phyloP scores from a whole-genome alignment of 1,139 yeast genomes.

The Zygosaccharomyces sapae region DNA sequence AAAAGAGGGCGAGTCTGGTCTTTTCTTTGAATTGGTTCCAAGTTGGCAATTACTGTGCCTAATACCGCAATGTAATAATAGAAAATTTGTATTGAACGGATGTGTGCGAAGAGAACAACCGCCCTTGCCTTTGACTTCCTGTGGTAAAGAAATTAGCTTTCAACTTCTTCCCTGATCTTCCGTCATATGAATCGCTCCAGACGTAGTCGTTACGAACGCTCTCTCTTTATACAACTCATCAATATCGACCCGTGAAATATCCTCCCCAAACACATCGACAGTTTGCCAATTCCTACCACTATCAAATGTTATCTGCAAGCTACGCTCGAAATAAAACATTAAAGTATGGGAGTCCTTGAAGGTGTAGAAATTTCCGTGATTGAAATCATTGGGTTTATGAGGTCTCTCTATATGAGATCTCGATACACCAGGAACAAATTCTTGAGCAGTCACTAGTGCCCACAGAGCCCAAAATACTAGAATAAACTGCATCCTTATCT shows the following conservation, averaged over 20 bases:
- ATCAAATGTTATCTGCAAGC: constrained; percentile 21
- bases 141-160: constrained; percentile 12
- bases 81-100: constrained; percentile 13
- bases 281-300: constrained; percentile 28
- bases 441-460: background rate
- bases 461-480: background rate
- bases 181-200: constrained; percentile 20
- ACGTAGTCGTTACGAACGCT: constrained; percentile 20
- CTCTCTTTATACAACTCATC: constrained; percentile 23
- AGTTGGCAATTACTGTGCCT: background rate
- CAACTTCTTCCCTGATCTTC: constrained; percentile 30
- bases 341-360: constrained; percentile 32
- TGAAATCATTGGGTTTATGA: constrained; percentile 2
- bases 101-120: constrained; percentile 14
- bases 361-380: constrained; percentile 10
- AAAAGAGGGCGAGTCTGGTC: background rate
- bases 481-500: background rate
- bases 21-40: constrained; percentile 3
- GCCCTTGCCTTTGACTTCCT: background rate
- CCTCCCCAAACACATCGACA: constrained; percentile 8
- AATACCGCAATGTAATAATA: constrained; percentile 12
- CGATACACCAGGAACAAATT: constrained; percentile 15
- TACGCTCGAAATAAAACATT: constrained; percentile 13
- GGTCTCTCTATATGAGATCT: constrained; percentile 7
- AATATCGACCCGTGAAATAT: constrained; percentile 12